Conservation (phyloP, 257 asterid genomes). For the Fraxinus quadrangulata region DNA sequence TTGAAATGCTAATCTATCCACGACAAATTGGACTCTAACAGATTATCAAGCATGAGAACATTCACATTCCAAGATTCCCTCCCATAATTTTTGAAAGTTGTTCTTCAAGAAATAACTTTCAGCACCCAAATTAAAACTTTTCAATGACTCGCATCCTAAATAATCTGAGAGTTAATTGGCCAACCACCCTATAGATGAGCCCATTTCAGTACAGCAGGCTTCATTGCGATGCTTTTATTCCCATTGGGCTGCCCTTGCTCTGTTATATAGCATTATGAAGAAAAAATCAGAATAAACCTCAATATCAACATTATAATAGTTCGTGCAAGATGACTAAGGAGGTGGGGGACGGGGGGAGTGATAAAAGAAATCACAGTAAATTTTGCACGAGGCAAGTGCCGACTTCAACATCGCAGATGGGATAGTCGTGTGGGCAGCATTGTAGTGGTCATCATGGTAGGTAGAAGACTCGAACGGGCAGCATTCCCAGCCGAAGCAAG, state of each 20-base stretch:
- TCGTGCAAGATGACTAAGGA: too few species aligned
- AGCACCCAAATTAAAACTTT: background rate
- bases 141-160: background rate
- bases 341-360: too few species aligned
- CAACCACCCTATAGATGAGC: slow-evolving; percentile 22
- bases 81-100: background rate
- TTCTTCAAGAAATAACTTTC: background rate
- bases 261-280: slow-evolving; percentile 26
- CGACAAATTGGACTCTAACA: slow-evolving; percentile 4
- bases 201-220: slow-evolving; percentile 36
- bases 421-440: too few species aligned
- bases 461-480: slow-evolving; percentile 91
- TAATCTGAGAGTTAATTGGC: background rate
- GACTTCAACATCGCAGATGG: too few species aligned
- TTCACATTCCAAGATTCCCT: background rate
- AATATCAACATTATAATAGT: background rate
- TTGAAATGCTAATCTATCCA: slow-evolving; percentile 1
- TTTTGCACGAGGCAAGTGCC: too few species aligned
- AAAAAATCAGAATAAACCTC: background rate
- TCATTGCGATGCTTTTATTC: slow-evolving; percentile 51
- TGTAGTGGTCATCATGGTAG: slow-evolving; percentile 66
- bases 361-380: too few species aligned
- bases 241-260: slow-evolving; percentile 67
- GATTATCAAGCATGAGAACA: slow-evolving; percentile 16
- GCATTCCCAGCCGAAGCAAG: slow-evolving; percentile 86